phyloP scores from a whole-genome alignment of 2,329 filamentous ascomycete genomes.

The Proliferodiscus dingleyae region DNA sequence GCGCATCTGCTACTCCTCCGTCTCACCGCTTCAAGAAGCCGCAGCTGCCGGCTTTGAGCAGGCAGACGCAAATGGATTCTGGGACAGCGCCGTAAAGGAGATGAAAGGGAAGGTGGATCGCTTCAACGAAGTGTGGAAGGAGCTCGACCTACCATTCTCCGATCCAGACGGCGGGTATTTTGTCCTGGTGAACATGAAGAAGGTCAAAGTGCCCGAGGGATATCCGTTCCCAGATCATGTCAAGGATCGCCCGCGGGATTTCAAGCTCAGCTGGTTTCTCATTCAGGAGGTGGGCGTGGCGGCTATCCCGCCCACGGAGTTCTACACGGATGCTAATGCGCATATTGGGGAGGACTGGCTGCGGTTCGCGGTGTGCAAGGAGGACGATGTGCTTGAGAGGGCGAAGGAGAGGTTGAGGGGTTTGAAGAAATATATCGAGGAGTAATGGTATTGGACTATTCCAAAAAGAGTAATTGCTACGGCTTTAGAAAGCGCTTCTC shows the following conservation, averaged over 20 bases:
- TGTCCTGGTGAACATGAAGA: slow-evolving; percentile 87
- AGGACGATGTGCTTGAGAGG: slow-evolving; percentile 75
- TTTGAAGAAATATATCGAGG: slow-evolving; percentile 42
- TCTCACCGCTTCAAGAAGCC: slow-evolving; percentile 91
- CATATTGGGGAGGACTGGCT: slow-evolving; percentile 89
- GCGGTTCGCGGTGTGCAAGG: slow-evolving; percentile 93
- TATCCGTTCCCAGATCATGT: slow-evolving; percentile 92
- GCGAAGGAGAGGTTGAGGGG: slow-evolving; percentile 72
- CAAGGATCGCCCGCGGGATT: slow-evolving; percentile 79
- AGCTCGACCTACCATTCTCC: slow-evolving; percentile 57
- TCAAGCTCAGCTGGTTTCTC: slow-evolving; percentile 92
- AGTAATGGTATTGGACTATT: too few relatives aligned
- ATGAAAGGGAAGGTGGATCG: slow-evolving; percentile 86
- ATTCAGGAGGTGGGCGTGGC: slow-evolving; percentile 96
- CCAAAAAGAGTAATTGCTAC: too few relatives aligned
- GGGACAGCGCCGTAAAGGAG: slow-evolving; percentile 74
- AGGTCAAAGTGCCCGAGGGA: slow-evolving; percentile 74
- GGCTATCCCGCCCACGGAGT: slow-evolving; percentile 93
- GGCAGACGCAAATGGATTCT: slow-evolving; percentile 81
- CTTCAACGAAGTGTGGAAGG: slow-evolving; percentile 78
- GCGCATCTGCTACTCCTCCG: slow-evolving; percentile 90
- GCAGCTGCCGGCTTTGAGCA: slow-evolving; percentile 91
- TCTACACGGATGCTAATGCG: slow-evolving; percentile 82
- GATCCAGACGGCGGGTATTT: slow-evolving; percentile 97
- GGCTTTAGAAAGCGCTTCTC: too few relatives aligned